phyloP scores from a whole-genome alignment of 768 basidiomycete species.

The Rhodotorula graminis region DNA sequence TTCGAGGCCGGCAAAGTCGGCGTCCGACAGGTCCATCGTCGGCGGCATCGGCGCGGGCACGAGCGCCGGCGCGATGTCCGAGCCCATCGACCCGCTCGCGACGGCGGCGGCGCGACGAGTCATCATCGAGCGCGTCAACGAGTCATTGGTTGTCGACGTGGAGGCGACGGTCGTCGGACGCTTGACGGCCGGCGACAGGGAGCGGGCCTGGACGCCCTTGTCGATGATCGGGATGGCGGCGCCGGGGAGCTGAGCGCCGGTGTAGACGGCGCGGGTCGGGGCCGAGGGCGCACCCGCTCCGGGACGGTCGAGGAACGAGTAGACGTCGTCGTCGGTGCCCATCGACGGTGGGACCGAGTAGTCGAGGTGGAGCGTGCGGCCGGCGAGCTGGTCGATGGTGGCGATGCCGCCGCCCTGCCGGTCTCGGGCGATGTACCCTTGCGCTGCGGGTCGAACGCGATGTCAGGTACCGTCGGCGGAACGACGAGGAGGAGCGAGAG shows the following conservation, averaged over 20 bases:
- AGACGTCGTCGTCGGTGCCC: conserved; percentile 34
- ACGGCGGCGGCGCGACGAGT: neutral
- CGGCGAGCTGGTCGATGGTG: conserved; percentile 34
- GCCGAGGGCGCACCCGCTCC: neutral
- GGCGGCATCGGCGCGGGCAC: neutral
- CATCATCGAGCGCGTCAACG: neutral
- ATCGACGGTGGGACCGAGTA: conserved; percentile 26
- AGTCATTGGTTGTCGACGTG: too few species aligned
- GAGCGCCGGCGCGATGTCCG: neutral
- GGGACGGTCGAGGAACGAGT: conserved; percentile 21
- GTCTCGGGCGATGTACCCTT: conserved; percentile 35
- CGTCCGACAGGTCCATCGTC: neutral
- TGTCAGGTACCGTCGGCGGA: neutral
- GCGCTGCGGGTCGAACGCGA: neutral
- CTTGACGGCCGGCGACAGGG: neutral
- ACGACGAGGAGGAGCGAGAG: too few species aligned
- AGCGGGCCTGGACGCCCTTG: neutral
- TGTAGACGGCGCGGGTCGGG: neutral
- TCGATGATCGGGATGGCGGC: neutral
- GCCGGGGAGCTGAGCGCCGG: neutral
- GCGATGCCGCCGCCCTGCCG: conserved; percentile 28
- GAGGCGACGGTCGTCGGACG: neutral
- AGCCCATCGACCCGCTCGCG: neutral
- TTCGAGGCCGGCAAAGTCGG: neutral
- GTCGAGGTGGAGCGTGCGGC: conserved; percentile 31